Evolutionary conservation across 331 rosid species (phyloP), one percentile per base, ranked within the genome.

Genomic region (Rhamnella rubrinervis): DNA sequence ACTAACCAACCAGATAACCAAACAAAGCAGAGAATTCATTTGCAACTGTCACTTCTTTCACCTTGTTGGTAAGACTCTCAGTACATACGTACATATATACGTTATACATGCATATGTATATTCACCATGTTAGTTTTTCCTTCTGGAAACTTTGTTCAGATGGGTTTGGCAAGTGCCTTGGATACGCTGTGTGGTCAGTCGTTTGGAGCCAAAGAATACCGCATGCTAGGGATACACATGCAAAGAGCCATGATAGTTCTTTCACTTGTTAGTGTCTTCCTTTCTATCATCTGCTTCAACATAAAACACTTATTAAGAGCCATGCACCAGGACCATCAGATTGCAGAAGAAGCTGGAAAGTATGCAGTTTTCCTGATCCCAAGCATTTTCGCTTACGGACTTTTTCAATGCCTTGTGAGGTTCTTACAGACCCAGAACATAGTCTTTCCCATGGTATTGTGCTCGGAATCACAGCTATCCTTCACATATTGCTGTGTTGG

Each of bases 1-100:
- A n/a, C n/a, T n/a, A n/a, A n/a, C n/a, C n/a, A n/a, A n/a, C n/a
- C n/a, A n/a, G n/a, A n/a, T n/a, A n/a, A n/a, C n/a, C n/a, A n/a
- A n/a, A n/a, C n/a, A n/a, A n/a, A n/a, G n/a, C n/a, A n/a, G n/a
- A n/a, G n/a, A n/a, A n/a, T 68, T 85, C 96, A 31, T 87, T 89
- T 63, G 72, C 90, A 12, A 8, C 85, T 1, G 87, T 89, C 47
- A 86, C 96, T 6, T 92, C 92, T 68, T 78, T 81, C 75, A 89
- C 83, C 77, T 79, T 89, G 70, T 37, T 86, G 82, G 96, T 85
- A 37, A 46, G 92, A n/a, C n/a, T 80, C 64, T 0, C 15, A 11
- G 23, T 0, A 23, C 23, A 23, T 23, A 23, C 23, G 1, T 23
- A 23, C 23, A 0, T 23, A 23, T n/a, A n/a, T n/a, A n/a, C n/a